Evolutionary conservation across 768 basidiomycete species (phyloP).

Genomic region (Omphalotus guepiniiformis): DNA sequence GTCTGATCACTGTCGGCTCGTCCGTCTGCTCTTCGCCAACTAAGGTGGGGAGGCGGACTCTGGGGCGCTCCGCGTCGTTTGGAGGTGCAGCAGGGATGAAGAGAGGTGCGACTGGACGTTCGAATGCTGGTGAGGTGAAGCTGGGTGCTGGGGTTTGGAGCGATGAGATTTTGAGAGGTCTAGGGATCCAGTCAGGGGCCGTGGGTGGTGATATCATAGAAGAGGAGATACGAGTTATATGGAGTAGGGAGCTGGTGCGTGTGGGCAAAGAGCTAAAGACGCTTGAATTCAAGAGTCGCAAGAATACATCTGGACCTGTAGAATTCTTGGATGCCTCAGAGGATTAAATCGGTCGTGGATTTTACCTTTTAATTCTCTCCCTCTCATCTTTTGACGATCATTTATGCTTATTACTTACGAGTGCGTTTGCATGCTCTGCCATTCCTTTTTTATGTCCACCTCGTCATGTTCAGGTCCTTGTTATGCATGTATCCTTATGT

Average conservation of each 20-base stretch:
- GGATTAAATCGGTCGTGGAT: slow-evolving; percentile 2
- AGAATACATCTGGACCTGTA: neutral
- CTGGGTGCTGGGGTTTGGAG: slow-evolving; percentile 59
- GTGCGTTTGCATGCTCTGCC: neutral
- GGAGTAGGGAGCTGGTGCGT: slow-evolving; percentile 7
- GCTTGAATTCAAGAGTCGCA: neutral
- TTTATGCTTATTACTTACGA: neutral
- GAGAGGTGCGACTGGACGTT: slow-evolving; percentile 28
- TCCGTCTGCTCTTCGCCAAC: slow-evolving; percentile 33
- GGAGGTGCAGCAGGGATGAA: slow-evolving; percentile 32
- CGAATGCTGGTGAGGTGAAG: slow-evolving; percentile 43
- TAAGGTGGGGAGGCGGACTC: slow-evolving; percentile 45
- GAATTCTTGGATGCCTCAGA: slow-evolving; percentile 8
- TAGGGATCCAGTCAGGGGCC: slow-evolving; percentile 37
- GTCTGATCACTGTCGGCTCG: slow-evolving; percentile 47
- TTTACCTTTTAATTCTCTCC: neutral
- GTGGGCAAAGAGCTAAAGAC: slow-evolving; percentile 9
- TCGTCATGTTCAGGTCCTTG: no score
- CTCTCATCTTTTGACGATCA: neutral
- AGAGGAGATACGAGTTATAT: slow-evolving; percentile 41
- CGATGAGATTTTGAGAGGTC: slow-evolving; percentile 68
- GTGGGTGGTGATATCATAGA: slow-evolving; percentile 34
- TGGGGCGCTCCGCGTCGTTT: slow-evolving; percentile 60
- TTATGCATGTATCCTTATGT: no score
- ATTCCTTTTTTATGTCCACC: no score